Percentiles rank a stretch among this genome's conserved stretches.
phyloP scores from a whole-genome alignment of 306 rosid species.

The cucumber (Cucumis sativus) region DNA sequence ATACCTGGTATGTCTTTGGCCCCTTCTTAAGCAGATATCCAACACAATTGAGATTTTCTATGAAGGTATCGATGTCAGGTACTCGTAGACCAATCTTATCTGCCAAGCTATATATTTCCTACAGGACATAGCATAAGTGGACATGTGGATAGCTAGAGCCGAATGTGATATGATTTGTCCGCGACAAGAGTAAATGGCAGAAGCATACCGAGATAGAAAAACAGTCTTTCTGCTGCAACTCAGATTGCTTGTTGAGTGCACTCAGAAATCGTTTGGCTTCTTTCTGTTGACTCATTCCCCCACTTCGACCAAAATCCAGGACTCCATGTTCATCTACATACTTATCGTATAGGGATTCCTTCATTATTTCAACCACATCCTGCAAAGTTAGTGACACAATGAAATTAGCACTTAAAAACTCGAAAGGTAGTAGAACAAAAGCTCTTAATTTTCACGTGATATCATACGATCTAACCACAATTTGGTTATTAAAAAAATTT shows the following conservation, averaged over 20 bases:
- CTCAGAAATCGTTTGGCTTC: slow-evolving; percentile 85
- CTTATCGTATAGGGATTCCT: slow-evolving; percentile 87
- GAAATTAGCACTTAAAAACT: background rate
- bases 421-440: background rate
- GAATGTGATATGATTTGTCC: background rate
- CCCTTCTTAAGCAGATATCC: slow-evolving; percentile 89
- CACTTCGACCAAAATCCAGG: slow-evolving; percentile 90
- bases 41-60: slow-evolving; percentile 67
- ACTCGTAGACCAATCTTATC: slow-evolving; percentile 70
- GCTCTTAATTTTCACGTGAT: background rate
- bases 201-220: slow-evolving; percentile 62
- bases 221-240: slow-evolving; percentile 69
- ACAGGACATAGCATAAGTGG: slow-evolving; percentile 3
- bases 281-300: slow-evolving; percentile 98
- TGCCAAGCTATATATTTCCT: slow-evolving; percentile 90
- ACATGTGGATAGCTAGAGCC: slow-evolving; percentile 1
- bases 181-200: slow-evolving; percentile 4
- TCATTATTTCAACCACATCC: slow-evolving; percentile 97
- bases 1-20: slow-evolving; percentile 81
- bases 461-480: background rate
- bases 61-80: slow-evolving; percentile 75
- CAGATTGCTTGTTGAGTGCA: slow-evolving; percentile 89
- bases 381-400: slow-evolving; percentile 24
- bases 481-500: no score
- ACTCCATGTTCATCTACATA: slow-evolving; percentile 86